phyloP scores from a whole-genome alignment of 768 basidiomycete genomes.

The Serendipita indica region DNA sequence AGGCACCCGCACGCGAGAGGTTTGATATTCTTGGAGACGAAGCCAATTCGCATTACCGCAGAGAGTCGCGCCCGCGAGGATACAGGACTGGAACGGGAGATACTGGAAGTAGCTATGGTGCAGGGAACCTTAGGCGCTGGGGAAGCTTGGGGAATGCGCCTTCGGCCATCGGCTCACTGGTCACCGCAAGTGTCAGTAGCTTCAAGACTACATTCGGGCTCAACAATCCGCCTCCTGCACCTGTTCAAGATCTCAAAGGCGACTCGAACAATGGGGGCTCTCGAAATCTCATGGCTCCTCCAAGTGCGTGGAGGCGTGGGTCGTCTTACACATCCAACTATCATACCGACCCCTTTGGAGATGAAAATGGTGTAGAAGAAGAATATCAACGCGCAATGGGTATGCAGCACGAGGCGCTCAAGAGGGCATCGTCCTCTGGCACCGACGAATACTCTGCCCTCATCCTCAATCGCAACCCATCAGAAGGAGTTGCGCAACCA shows the following conservation, averaged over 20 bases:
- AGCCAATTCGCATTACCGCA: slow-evolving; percentile 1
- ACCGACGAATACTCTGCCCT: background rate
- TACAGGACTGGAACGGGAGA: background rate
- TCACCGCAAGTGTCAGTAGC: slow-evolving; percentile 3
- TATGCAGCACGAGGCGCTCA: slow-evolving; percentile 3
- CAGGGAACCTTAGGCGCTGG: background rate
- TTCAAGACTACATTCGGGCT: background rate
- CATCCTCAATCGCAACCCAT: background rate
- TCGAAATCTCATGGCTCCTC: background rate
- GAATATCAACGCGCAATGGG: background rate
- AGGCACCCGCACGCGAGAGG: slow-evolving; percentile 27
- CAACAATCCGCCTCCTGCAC: background rate
- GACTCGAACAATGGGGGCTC: background rate
- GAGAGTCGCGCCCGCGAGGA: background rate
- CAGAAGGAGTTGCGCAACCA: background rate
- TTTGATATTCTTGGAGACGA: slow-evolving; percentile 70
- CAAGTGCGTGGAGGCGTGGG: background rate
- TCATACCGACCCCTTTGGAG: background rate
- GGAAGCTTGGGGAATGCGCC: background rate
- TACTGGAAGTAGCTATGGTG: background rate
- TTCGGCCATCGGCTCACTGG: background rate
- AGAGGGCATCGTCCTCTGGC: background rate
- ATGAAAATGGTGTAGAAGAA: slow-evolving; percentile 7
- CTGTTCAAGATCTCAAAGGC: background rate
- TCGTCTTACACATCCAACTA: background rate